phyloP scores from a whole-genome alignment of 805 yeast genomes.

The Starmerella vaccinii region DNA sequence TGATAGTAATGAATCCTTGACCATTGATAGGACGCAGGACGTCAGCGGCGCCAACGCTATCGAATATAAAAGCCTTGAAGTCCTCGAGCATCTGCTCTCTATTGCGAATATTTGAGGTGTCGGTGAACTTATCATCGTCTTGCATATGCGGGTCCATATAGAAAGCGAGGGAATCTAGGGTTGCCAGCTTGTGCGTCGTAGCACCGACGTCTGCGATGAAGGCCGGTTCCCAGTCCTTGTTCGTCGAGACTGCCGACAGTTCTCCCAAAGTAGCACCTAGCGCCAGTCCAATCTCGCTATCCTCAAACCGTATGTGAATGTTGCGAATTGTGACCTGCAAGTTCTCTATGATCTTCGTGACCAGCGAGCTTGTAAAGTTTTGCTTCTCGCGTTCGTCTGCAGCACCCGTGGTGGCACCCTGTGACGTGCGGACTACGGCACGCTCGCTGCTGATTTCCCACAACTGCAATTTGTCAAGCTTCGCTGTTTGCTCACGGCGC shows the following conservation, averaged over 20 bases:
- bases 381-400: slow-evolving; percentile 36
- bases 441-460: slow-evolving; percentile 37
- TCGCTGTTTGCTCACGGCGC: slow-evolving; percentile 53
- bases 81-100: slow-evolving; percentile 34
- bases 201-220: slow-evolving; percentile 63
- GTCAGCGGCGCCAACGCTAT: slow-evolving; percentile 28
- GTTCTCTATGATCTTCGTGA: slow-evolving; percentile 86
- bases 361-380: slow-evolving; percentile 77
- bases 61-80: slow-evolving; percentile 30
- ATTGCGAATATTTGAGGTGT: slow-evolving; percentile 36
- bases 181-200: slow-evolving; percentile 65
- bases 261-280: slow-evolving; percentile 76
- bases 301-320: slow-evolving; percentile 89
- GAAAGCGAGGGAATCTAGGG: slow-evolving; percentile 60
- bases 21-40: slow-evolving; percentile 84
- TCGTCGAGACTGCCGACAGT: slow-evolving; percentile 83
- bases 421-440: slow-evolving; percentile 32
- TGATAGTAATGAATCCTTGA: slow-evolving; percentile 66
- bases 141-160: slow-evolving; percentile 52
- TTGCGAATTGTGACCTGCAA: slow-evolving; percentile 82
- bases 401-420: slow-evolving; percentile 29
- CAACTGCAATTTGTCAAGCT: slow-evolving; percentile 56
- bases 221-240: slow-evolving; percentile 71
- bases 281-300: slow-evolving; percentile 51
- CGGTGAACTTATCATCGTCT: slow-evolving; percentile 9